Conservation (phyloP, 176 grass and related monocot genomes). For the Tillandsia fasciculata region DNA sequence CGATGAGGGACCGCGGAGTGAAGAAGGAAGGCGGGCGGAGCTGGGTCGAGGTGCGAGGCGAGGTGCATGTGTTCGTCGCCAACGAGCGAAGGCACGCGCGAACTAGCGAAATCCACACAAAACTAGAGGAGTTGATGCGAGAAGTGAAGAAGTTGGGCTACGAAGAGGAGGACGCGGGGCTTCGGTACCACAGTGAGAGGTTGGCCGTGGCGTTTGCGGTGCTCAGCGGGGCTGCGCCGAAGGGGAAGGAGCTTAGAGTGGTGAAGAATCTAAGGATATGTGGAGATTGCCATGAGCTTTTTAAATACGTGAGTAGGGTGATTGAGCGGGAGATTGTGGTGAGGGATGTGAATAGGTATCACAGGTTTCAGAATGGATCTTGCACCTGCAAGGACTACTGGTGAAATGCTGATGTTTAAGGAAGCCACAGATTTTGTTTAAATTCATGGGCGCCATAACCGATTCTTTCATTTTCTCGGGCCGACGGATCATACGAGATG, state of each 20-base stretch:
- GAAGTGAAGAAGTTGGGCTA: slow-evolving; percentile 30
- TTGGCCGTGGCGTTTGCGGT: slow-evolving; percentile 33
- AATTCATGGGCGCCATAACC: no score
- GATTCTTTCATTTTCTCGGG: no score
- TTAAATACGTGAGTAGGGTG: slow-evolving; percentile 37
- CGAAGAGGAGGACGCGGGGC: slow-evolving; percentile 21
- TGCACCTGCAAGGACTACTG: slow-evolving; percentile 37
- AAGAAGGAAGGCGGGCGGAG: slow-evolving; percentile 50
- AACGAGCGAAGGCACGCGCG: slow-evolving; percentile 28
- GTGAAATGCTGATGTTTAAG: slow-evolving; percentile 22
- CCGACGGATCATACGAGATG: no score
- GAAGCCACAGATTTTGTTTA: no score
- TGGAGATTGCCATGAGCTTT: slow-evolving; percentile 41
- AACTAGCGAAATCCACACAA: slow-evolving; percentile 16
- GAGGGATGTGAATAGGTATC: slow-evolving; percentile 43
- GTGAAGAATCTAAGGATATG: slow-evolving; percentile 54
- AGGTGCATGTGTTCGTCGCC: slow-evolving; percentile 36
- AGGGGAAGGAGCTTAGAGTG: slow-evolving; percentile 32
- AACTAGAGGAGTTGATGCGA: slow-evolving; percentile 27
- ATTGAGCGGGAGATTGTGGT: slow-evolving; percentile 40
- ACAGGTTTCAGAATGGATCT: slow-evolving; percentile 35
- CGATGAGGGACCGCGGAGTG: slow-evolving; percentile 35
- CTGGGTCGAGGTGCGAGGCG: slow-evolving; percentile 41
- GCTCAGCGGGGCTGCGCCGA: slow-evolving; percentile 25
- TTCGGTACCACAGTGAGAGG: slow-evolving; percentile 40